Evolutionary conservation across 2,329 filamentous ascomycete genomes (phyloP).

Genomic region (Cercospora beticola): DNA sequence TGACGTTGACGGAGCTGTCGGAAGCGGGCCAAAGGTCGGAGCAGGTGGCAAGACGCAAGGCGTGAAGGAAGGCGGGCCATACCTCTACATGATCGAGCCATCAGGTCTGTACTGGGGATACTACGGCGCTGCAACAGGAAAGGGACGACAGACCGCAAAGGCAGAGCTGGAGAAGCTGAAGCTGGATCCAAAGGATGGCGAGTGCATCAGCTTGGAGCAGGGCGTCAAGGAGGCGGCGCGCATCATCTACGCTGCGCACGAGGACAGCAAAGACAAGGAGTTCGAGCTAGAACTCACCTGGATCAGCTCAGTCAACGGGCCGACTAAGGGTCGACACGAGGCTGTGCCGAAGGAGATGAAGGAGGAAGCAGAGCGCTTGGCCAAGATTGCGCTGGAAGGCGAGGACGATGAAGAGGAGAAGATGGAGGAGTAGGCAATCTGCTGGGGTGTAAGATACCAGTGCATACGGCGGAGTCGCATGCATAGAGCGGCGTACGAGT

Average conservation of each 20-base stretch:
- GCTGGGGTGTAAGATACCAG: conserved; percentile 22
- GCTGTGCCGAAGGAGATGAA: conserved; percentile 88
- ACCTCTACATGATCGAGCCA: conserved; percentile 98
- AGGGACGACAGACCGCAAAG: conserved; percentile 94
- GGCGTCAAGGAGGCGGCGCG: conserved; percentile 94
- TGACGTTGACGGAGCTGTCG: conserved; percentile 87
- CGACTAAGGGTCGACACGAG: conserved; percentile 88
- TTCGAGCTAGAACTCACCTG: conserved; percentile 99
- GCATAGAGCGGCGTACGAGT: conserved; percentile 17
- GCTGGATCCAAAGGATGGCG: conserved; percentile 60
- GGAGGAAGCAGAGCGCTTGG: conserved; percentile 89
- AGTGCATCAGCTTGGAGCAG: conserved; percentile 74
- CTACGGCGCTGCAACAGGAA: conserved; percentile 95
- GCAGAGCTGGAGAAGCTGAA: conserved; percentile 98
- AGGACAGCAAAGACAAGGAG: conserved; percentile 99
- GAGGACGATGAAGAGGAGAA: conserved; percentile 65
- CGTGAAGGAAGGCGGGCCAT: conserved; percentile 81
- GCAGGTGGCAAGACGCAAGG: conserved; percentile 77
- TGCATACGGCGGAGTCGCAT: conserved; percentile 20
- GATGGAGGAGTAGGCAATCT: conserved; percentile 27
- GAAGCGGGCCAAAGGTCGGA: conserved; percentile 72
- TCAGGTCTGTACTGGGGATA: conserved; percentile 98
- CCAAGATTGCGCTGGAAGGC: conserved; percentile 83
- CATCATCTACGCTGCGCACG: conserved; percentile 96
- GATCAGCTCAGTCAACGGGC: conserved; percentile 81